Evolutionary conservation across 208 protist genomes (phyloP), one percentile per base, ranked within the genome.

Genomic region (Trypanosoma avium): DNA sequence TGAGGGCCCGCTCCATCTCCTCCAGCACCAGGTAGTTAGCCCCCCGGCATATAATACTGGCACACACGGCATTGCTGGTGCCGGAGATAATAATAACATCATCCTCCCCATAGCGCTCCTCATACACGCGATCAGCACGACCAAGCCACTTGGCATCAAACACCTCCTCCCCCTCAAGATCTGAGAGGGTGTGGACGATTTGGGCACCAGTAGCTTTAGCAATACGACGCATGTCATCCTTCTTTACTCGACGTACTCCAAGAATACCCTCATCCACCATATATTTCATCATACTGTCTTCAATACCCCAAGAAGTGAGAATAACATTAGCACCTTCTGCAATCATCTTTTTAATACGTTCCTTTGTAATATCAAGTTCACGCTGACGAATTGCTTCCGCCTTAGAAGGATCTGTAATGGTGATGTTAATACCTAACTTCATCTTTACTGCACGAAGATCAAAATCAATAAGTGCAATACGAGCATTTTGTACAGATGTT

Each of bases 401-500:
- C 84, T 99, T 94, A 22, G 75, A 85, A 12, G 98, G 97, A 73
- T 99, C 98, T 15, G 59, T 97, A 45, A 99, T 97, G 38, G 98
- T 85, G 43, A 99, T 97, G 77, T 97, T 93, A 50, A 99, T 95
- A 40, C 99, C 98, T 17, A 99, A 72, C 69, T 88, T 86, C 90
- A 99, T 94, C 79, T 98, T 97, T 26, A 94, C 85, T 38, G 97
- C 96, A 40, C 97, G 90, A 5, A 99, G 88, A 72, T 99, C 97
- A 61, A 99, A 98, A 77, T 99, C 99, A 30, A 99, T 81, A 27
- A 99, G 87, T 0, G 99, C 99, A 61, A 99, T 99, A 68, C 98
- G 98, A 15, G 98, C 98, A 59, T 97, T 86, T 52, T 88, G 79
- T 17, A 99, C 77, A 6, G 68, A 71, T 32, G 91, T 93, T 30